A percentile compares a stretch with the other conserved stretches of the same genome.
Conservation (phyloP, 352 stramenopile species). For the Phytophthora macrochlamydospora region DNA sequence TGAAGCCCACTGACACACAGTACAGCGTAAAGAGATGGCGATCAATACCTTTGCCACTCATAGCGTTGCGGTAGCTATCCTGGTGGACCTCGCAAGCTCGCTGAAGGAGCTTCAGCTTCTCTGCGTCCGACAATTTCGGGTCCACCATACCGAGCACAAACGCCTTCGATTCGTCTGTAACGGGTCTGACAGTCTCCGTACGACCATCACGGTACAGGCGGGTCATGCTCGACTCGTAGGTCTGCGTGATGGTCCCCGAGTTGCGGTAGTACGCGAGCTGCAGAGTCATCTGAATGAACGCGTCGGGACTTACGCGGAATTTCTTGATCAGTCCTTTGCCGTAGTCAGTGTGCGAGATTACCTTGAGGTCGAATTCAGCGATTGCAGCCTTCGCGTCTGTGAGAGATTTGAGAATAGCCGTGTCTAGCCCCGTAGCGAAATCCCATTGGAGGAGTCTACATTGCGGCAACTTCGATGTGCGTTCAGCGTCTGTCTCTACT, state of each 20-base stretch:
- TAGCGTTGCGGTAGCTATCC: conserved; percentile 90
- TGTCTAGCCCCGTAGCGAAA: conserved; percentile 56
- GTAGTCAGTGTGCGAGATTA: conserved; percentile 89
- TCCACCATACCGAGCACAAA: conserved; percentile 91
- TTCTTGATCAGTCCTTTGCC: conserved; percentile 92
- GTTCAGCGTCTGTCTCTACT: conserved; percentile 50
- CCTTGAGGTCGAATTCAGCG: conserved; percentile 89
- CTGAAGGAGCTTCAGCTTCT: conserved; percentile 89
- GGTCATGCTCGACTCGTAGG: conserved; percentile 98
- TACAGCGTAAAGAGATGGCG: conserved; percentile 97
- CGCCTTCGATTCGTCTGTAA: conserved; percentile 89
- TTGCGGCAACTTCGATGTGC: conserved; percentile 46
- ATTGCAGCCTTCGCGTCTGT: conserved; percentile 68
- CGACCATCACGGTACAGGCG: conserved; percentile 95
- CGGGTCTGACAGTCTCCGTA: conserved; percentile 92
- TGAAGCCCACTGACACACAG: conserved; percentile 86
- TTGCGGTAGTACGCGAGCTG: conserved; percentile 96
- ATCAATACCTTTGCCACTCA: conserved; percentile 93
- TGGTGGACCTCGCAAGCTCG: conserved; percentile 91
- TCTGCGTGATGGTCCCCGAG: conserved; percentile 92
- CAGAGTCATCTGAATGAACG: conserved; percentile 96
- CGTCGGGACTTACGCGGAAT: conserved; percentile 94
- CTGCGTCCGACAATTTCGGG: conserved; percentile 60
- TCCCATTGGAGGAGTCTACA: conserved; percentile 70
- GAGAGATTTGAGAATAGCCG: conserved; percentile 60